Percentiles rank a stretch among this genome's conserved stretches.
phyloP scores from a whole-genome alignment of 208 protist species.

The Leishmania lainsoni region DNA sequence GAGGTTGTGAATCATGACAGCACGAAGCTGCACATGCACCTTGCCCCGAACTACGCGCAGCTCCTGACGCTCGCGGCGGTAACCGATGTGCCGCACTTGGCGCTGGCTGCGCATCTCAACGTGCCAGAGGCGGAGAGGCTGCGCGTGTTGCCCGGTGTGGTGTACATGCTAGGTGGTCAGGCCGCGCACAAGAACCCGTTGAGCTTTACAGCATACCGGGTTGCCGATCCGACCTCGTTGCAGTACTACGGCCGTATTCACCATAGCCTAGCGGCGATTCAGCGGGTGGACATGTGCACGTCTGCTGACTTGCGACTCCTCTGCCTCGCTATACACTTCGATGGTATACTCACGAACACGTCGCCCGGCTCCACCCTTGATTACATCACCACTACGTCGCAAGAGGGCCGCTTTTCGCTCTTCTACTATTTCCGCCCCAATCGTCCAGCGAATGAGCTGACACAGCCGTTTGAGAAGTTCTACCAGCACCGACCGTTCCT shows the following conservation, averaged over 20 bases:
- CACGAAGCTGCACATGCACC: slow-evolving; percentile 73
- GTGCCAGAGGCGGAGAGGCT: slow-evolving; percentile 57
- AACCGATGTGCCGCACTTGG: slow-evolving; percentile 58
- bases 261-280: slow-evolving; percentile 46
- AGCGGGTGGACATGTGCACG: slow-evolving; percentile 53
- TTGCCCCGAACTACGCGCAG: slow-evolving; percentile 84
- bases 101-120: slow-evolving; percentile 34
- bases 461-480: slow-evolving; percentile 73
- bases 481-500: slow-evolving; percentile 64
- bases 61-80: slow-evolving; percentile 69
- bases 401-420: slow-evolving; percentile 50
- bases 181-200: slow-evolving; percentile 21
- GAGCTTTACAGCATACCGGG: slow-evolving; percentile 54
- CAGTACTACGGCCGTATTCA: slow-evolving; percentile 86
- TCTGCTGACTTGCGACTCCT: slow-evolving; percentile 82
- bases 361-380: slow-evolving; percentile 41
- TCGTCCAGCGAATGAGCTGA: slow-evolving; percentile 76
- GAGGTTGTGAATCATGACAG: slow-evolving; percentile 79
- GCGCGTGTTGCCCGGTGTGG: slow-evolving; percentile 68
- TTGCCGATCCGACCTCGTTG: slow-evolving; percentile 63
- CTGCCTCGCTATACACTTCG: slow-evolving; percentile 70
- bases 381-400: slow-evolving; percentile 16
- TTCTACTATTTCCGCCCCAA: slow-evolving; percentile 88
- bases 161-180: slow-evolving; percentile 61
- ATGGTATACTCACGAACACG: slow-evolving; percentile 29